Evolutionary conservation across 1,284 basidiomycete genomes (phyloP).

Genomic region (Hemileia vastatrix): DNA sequence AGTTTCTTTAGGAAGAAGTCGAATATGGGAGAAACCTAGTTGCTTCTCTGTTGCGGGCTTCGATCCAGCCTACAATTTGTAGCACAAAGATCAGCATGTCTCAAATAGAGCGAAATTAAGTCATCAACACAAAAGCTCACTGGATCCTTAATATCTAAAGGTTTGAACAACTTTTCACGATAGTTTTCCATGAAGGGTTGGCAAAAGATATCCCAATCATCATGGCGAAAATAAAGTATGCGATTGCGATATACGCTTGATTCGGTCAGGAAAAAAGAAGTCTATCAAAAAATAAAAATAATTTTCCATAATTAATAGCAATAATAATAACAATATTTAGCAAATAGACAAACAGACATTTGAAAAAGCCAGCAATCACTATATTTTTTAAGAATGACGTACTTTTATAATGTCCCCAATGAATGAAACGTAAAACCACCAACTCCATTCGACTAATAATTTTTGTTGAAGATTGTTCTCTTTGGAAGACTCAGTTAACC

Average conservation of each 20-base stretch:
- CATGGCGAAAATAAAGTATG: slow-evolving; percentile 84
- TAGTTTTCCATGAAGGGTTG: slow-evolving; percentile 67
- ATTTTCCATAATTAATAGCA: background rate
- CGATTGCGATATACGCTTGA: slow-evolving; percentile 77
- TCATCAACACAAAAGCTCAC: slow-evolving; percentile 36
- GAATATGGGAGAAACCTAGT: slow-evolving; percentile 73
- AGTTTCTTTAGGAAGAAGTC: slow-evolving; percentile 84
- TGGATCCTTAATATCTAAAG: slow-evolving; percentile 50
- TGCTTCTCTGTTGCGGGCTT: slow-evolving; percentile 39
- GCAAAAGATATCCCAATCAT: slow-evolving; percentile 80
- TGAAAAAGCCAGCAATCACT: background rate
- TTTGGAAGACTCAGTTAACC: slow-evolving; percentile 54
- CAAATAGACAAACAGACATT: background rate
- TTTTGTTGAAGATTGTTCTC: slow-evolving; percentile 46
- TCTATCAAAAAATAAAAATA: slow-evolving; percentile 49
- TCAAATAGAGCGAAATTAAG: slow-evolving; percentile 24
- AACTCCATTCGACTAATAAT: slow-evolving; percentile 71
- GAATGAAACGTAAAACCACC: slow-evolving; percentile 86
- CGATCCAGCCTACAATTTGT: slow-evolving; percentile 30
- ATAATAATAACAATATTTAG: background rate
- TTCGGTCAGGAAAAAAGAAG: slow-evolving; percentile 88
- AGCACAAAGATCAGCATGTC: no score
- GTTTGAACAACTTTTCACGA: slow-evolving; percentile 55
- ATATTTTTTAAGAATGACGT: slow-evolving; percentile 25
- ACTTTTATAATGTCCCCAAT: slow-evolving; percentile 71